Evolutionary conservation across 2,329 filamentous ascomycete genomes (phyloP), one percentile per base, ranked within the genome.

Genomic region (Sporothrix pseudoabietina): DNA sequence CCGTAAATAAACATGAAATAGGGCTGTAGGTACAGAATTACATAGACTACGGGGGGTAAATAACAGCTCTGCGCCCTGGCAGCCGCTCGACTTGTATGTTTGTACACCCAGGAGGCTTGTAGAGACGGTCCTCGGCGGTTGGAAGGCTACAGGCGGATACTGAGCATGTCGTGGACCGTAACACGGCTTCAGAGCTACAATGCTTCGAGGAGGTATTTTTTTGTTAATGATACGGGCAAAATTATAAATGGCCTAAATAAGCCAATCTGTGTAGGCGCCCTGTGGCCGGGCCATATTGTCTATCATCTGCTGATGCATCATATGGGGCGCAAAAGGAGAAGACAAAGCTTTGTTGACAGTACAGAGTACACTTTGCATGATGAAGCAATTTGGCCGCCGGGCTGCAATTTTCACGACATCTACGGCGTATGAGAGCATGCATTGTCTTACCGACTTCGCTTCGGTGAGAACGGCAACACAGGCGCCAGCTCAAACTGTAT

Each of bases 261-360:
- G 14, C 35, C 19, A 69, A 70, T 70, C 4, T 71, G 35, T 19
- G 69, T 71, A 59, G 69, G 54, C 52, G 69, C 69, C 52, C 35
- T 32, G 69, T 55, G 68, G 49, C 49, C 49, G 5, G 32, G 32
- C 65, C 16, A 69, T 19, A 30, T 55, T 30, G 22, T 44, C 63
- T 9, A 30, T 55, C 14, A 9, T 44, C 63, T 63, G 59, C 12
- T 44, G 35, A 63, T 35, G 55, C 55, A 35, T 3, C 35, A 5
- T 35, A 35, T 2, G 35, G 35, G 54, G 9, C 16, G 39, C 16
- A 19, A 19, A 32, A 14, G n/a, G 7, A 19, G 3, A 63, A 22
- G 3, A 39, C 57, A 41, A 35, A 8, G 30, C 16, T 61, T 8
- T 39, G 19, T 35, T 61, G 16, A 55, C 52, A 30, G 22, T 19